A percentile compares a stretch with the other conserved stretches of the same genome.
These are phyloP conservation scores for Pseudozyma hubeiensis DNA, from an alignment of 1,284 basidiomycete genomes.

Conservation along the genomic window DNA sequence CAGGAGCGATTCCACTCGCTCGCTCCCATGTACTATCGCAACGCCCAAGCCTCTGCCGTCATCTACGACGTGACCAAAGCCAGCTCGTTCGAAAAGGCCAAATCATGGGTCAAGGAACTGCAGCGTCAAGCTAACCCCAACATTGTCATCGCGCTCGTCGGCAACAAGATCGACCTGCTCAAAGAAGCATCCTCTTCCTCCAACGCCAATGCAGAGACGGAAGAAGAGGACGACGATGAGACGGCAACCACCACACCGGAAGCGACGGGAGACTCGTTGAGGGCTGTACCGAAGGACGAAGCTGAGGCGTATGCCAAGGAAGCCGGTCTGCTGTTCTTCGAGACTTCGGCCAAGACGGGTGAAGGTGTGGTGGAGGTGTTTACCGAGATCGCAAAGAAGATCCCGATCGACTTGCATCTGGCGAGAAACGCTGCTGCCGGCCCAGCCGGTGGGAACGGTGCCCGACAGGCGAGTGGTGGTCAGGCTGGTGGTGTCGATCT, in stretches of 20 bases:
- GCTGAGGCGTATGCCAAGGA: constrained; percentile 96
- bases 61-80: constrained; percentile 95
- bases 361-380: constrained; percentile 96
- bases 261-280: constrained; percentile 33
- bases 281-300: constrained; percentile 75
- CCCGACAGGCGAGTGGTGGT: constrained; percentile 37
- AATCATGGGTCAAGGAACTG: constrained; percentile 99
- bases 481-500: constrained; percentile 50
- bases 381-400: constrained; percentile 76
- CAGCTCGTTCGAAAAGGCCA: constrained; percentile 95
- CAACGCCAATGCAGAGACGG: constrained; percentile 28
- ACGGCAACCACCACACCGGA: constrained; percentile 71
- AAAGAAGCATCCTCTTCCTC: constrained; percentile 73
- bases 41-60: constrained; percentile 96
- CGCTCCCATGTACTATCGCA: constrained; percentile 98
- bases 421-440: not conserved
- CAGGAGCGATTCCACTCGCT: constrained; percentile 94
- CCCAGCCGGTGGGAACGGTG: constrained; percentile 24
- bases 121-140: constrained; percentile 99
- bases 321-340: constrained; percentile 91
- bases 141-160: constrained; percentile 81
- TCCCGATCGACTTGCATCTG: constrained; percentile 56
- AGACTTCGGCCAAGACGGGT: constrained; percentile 97
- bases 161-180: constrained; percentile 81
- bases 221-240: constrained; percentile 56